Evolutionary conservation across 805 yeast species (phyloP).

Genomic region (Starmerella floricola): DNA sequence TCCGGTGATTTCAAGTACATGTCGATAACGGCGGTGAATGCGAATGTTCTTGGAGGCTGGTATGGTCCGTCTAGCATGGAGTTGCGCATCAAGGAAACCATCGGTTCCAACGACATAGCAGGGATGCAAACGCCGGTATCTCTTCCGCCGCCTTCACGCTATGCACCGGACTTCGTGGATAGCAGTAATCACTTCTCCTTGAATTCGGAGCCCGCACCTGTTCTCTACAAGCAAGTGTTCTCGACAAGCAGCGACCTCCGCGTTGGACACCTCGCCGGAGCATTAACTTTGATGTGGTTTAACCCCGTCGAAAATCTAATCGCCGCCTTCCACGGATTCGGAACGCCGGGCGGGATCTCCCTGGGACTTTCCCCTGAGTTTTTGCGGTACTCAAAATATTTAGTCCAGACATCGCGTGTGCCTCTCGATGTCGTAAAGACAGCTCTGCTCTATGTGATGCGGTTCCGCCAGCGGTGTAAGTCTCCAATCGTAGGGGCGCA

Average conservation of each 20-base stretch:
- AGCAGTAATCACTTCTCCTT: too few relatives aligned
- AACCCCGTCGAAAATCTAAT: constrained; percentile 6
- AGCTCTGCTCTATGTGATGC: constrained; percentile 27
- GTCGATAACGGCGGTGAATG: too few relatives aligned
- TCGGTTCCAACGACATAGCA: too few relatives aligned
- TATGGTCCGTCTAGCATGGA: too few relatives aligned
- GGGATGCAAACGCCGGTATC: constrained; percentile 3
- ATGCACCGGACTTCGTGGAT: too few relatives aligned
- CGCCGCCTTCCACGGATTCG: background rate
- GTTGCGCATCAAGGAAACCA: too few relatives aligned
- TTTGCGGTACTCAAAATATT: constrained; percentile 22
- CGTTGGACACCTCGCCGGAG: constrained; percentile 14
- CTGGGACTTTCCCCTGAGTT: constrained; percentile 16
- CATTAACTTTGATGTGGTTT: constrained; percentile 15
- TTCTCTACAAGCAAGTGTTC: background rate
- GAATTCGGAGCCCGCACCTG: background rate
- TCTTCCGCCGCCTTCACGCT: background rate
- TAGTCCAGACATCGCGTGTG: constrained; percentile 26
- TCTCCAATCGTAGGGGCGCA: constrained; percentile 23
- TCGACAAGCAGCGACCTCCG: background rate
- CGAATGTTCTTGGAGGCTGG: too few relatives aligned
- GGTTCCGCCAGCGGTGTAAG: constrained; percentile 23
- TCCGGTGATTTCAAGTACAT: too few relatives aligned
- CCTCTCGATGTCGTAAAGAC: constrained; percentile 26
- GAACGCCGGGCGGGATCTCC: background rate